These are phyloP conservation scores for Trichomonas vaginalis DNA, from an alignment of 208 protist species.

Conservation along the genomic window DNA sequence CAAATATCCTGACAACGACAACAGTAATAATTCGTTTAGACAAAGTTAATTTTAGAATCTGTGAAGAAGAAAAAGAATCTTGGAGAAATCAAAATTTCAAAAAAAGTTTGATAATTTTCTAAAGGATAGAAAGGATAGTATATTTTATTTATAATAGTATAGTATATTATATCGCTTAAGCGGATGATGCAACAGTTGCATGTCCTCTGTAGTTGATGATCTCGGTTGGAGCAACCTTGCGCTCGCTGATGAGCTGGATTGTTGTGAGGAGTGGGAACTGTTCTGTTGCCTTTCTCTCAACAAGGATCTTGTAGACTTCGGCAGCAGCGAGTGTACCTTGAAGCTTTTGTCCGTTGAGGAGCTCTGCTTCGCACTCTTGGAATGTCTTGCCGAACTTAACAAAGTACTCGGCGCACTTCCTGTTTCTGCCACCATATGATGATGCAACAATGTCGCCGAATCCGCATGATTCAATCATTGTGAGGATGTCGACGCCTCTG, in stretches of 20 bases:
- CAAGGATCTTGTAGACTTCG: conserved; percentile 33
- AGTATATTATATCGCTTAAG: too few species aligned
- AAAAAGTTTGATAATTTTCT: too few species aligned
- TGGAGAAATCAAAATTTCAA: too few species aligned
- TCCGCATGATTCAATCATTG: conserved; percentile 32
- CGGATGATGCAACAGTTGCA: too few species aligned
- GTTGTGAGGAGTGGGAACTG: background rate
- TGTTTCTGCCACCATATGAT: conserved; percentile 42
- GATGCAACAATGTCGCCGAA: conserved; percentile 36
- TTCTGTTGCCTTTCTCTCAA: background rate
- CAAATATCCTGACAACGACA: too few species aligned
- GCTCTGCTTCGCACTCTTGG: conserved; percentile 37
- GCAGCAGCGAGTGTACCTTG: conserved; percentile 42
- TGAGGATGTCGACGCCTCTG: background rate
- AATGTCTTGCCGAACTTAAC: conserved; percentile 34
- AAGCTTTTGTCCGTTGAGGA: conserved; percentile 48
- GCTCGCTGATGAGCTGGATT: background rate
- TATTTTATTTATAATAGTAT: too few species aligned
- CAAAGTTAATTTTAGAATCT: too few species aligned
- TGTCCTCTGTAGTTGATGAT: too few species aligned
- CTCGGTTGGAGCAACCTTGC: too few species aligned
- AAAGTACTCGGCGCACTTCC: conserved; percentile 43
- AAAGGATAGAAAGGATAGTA: too few species aligned
- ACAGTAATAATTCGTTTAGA: too few species aligned
- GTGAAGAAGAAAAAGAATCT: too few species aligned